A percentile compares a stretch with the other conserved stretches of the same genome.
These are phyloP conservation scores for Metschnikowia sp. DNA, from an alignment of 805 yeast genomes.

Conservation along the genomic window DNA sequence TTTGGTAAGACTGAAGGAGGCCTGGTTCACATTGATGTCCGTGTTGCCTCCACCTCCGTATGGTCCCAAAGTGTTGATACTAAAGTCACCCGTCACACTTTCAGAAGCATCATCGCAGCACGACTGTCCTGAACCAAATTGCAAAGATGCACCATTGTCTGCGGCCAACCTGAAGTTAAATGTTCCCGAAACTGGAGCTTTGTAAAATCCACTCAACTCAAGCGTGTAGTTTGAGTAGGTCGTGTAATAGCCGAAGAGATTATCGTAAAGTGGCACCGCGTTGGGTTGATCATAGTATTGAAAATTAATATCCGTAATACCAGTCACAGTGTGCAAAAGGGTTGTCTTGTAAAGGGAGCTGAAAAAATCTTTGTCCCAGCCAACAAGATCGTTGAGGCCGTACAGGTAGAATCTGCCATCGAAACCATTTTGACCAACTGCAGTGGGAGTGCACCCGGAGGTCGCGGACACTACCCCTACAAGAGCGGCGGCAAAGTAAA, in stretches of 20 bases:
- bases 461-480: background rate
- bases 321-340: slow-evolving; percentile 1
- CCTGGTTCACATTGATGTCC: slow-evolving; percentile 4
- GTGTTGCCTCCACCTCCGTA: slow-evolving; percentile 12
- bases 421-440: slow-evolving; percentile 7
- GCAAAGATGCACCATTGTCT: slow-evolving; percentile 18
- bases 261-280: background rate
- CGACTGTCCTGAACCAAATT: slow-evolving; percentile 13
- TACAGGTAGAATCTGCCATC: slow-evolving; percentile 8
- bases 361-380: slow-evolving; percentile 10
- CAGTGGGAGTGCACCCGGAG: slow-evolving; percentile 3
- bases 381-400: background rate
- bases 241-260: slow-evolving; percentile 6
- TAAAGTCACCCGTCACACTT: slow-evolving; percentile 12
- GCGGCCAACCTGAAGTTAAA: slow-evolving; percentile 14
- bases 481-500: background rate
- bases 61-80: slow-evolving; percentile 12
- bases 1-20: slow-evolving; percentile 8
- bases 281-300: background rate
- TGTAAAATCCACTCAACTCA: slow-evolving; percentile 15
- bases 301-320: slow-evolving; percentile 10
- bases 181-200: slow-evolving; percentile 11
- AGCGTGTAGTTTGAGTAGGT: slow-evolving; percentile 10
- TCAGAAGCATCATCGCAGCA: slow-evolving; percentile 17
- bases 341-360: slow-evolving; percentile 4